Evolutionary conservation across 805 yeast genomes (phyloP), one percentile per base, ranked within the genome.

Genomic region (Barnettozyma populi): DNA sequence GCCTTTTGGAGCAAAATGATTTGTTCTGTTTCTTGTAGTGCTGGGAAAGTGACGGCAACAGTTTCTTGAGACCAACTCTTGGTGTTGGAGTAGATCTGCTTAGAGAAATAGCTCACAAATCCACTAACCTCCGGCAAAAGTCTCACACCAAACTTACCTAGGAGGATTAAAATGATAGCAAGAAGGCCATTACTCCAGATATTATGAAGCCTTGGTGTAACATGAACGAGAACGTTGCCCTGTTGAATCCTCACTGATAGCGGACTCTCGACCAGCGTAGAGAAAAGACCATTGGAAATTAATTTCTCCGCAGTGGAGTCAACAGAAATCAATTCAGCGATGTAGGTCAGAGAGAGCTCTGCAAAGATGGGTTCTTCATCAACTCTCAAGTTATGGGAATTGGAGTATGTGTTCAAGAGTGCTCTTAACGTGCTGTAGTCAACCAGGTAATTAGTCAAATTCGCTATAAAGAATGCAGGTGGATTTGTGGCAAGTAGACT

Each of bases 121-220:
- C 79, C 67, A 50, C 84, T 75, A 7, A 81, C 67, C 48, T 88
- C 94, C 2, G 88, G 81, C 1, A 84, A 54, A 2, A 84, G 70
- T 38, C 78, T 72, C 1, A 74, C 74, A 1, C 92, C 92, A 49
- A 89, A 78, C 43, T 74, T 76, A 24, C 81, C 72, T 36, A 88
- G 60, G 14, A 87, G 64, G 1, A 78, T 69, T 43, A 87, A 66
- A 19, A 85, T 67, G 5, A 87, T 77, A 0, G 94, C 82, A 27
- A 90, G 69, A 16, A 90, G 66, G 1, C 96, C 96, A 57, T 83
- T 80, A n/a, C 80, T 76, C 97, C 97, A 90, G n/a, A 86, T 69
- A 45, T 77, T 74, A 62, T 90, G 92, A 49, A 86, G 65, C 42
- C 77, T 75, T 0, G 86, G 75, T 4, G 78, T 63, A 1, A 66